Conservation (phyloP, 768 basidiomycete species). For the Astraeus odoratus region DNA sequence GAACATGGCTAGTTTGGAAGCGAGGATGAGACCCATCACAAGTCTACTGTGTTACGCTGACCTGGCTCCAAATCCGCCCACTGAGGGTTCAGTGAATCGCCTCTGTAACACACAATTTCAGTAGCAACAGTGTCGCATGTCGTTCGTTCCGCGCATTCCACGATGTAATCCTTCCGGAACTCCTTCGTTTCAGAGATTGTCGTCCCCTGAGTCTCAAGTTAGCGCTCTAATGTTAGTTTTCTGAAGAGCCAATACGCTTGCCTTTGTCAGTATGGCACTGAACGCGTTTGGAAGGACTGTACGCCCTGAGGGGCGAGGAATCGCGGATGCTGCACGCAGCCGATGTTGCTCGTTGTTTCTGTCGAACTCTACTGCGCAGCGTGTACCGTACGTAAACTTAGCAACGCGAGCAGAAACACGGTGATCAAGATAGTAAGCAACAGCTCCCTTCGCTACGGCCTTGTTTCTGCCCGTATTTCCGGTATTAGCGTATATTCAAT, state of each 20-base stretch:
- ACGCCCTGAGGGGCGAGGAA: constrained; percentile 27
- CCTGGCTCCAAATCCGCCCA: constrained; percentile 27
- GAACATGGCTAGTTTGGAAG: constrained; percentile 18
- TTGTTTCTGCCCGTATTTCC: constrained; percentile 30
- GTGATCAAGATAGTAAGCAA: constrained; percentile 39
- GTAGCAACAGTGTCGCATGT: constrained; percentile 25
- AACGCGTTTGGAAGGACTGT: constrained; percentile 28
- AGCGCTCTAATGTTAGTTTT: background rate
- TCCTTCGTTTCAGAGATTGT: constrained; percentile 24
- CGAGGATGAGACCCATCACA: background rate
- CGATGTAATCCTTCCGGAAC: constrained; percentile 27
- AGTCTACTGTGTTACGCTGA: background rate
- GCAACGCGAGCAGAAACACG: constrained; percentile 33
- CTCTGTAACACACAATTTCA: constrained; percentile 26
- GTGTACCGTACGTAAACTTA: constrained; percentile 34
- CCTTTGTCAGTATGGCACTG: constrained; percentile 26
- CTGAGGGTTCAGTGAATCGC: constrained; percentile 16
- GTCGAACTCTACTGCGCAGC: constrained; percentile 24
- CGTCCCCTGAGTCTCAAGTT: constrained; percentile 16
- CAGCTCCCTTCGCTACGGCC: constrained; percentile 40
- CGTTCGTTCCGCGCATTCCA: constrained; percentile 21
- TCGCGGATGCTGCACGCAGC: constrained; percentile 18
- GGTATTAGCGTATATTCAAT: background rate
- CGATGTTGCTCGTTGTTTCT: constrained; percentile 24
- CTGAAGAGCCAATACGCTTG: background rate